Conservation (phyloP, 768 basidiomycete genomes). For the Auricularia sp. region DNA sequence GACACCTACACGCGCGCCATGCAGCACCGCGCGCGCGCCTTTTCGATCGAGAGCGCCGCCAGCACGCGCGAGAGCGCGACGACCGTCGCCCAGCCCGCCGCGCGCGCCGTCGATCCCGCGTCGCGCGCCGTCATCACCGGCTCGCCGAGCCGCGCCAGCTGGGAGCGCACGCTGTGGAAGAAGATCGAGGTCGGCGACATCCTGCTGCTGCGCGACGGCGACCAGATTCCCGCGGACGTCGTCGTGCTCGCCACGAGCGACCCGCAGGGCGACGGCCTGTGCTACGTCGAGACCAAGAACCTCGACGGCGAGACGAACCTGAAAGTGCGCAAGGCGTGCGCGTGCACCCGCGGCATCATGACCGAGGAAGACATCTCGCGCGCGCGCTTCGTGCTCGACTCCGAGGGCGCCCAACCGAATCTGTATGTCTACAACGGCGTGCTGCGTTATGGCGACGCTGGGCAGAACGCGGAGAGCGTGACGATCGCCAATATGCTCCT, state of each 20-base stretch:
- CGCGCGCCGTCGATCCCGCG: background rate
- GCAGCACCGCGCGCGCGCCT: background rate
- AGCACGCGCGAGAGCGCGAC: background rate
- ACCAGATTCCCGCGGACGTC: conserved; percentile 94
- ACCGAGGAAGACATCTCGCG: conserved; percentile 89
- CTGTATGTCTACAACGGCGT: conserved; percentile 86
- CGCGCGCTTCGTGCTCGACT: conserved; percentile 79
- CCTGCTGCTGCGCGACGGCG: conserved; percentile 82
- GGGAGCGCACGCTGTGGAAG: conserved; percentile 98
- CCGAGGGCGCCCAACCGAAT: conserved; percentile 89
- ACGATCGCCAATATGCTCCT: conserved; percentile 89
- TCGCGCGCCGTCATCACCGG: background rate
- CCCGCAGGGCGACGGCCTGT: conserved; percentile 60
- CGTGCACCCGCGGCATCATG: conserved; percentile 60
- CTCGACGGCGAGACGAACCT: conserved; percentile 96
- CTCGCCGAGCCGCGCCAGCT: conserved; percentile 21
- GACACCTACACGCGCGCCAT: conserved; percentile 1
- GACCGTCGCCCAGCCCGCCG: background rate
- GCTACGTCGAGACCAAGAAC: conserved; percentile 97
- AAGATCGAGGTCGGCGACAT: conserved; percentile 97
- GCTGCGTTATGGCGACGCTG: conserved; percentile 59
- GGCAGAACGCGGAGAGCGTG: conserved; percentile 54
- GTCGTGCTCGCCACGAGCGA: conserved; percentile 88
- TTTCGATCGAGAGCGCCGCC: background rate
- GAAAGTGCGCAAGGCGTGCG: conserved; percentile 71